Evolutionary conservation across 1,139 yeast genomes (phyloP), one percentile per base, ranked within the genome.

Genomic region (Geotrichum reessii): DNA sequence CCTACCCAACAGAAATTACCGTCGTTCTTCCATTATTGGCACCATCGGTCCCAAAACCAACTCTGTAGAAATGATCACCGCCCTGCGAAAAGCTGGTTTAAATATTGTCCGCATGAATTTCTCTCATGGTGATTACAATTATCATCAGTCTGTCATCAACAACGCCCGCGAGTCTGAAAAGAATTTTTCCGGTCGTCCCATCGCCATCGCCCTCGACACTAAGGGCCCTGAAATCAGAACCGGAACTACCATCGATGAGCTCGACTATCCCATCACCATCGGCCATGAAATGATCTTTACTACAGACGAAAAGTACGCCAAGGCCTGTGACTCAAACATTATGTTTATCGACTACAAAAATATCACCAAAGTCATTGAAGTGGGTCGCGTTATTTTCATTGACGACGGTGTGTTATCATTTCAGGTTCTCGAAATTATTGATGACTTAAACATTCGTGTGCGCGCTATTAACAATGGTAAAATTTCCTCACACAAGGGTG

Each of bases 181-280:
- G 76, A 76, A 86, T 62, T 91, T 86, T 76, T 84, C 88, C 65
- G 98, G 98, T 69, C 88, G 98, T 80, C 99, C 98, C 58, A 82
- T 93, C 72, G 98, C 97, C 64, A 91, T 93, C 77, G 99, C 99
- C 66, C 84, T 93, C 71, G 99, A 93, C 77, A 95, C 99, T 75
- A 95, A 93, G 83, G 99, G 99, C 68, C 99, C 99, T 65, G 99
- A 95, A 80, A 93, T 93, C 78, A 89, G 99, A 83, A 92, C 99
- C 59, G 99, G 99, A 77, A 85, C 90, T 75, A 95, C 99, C 67
- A 74, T 78, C 62, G 88, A 82, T 68, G 87, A 82, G 62, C 77
- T 78, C 64, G 99, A 93, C 74, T 89, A 76, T 77, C 87, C 96
- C 70, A 87, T 95, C 71, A 77, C 82, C 49, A 82, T 95, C 60